Conservation (phyloP, 2,329 filamentous ascomycete species). For the Pseudomassariella vexata region DNA sequence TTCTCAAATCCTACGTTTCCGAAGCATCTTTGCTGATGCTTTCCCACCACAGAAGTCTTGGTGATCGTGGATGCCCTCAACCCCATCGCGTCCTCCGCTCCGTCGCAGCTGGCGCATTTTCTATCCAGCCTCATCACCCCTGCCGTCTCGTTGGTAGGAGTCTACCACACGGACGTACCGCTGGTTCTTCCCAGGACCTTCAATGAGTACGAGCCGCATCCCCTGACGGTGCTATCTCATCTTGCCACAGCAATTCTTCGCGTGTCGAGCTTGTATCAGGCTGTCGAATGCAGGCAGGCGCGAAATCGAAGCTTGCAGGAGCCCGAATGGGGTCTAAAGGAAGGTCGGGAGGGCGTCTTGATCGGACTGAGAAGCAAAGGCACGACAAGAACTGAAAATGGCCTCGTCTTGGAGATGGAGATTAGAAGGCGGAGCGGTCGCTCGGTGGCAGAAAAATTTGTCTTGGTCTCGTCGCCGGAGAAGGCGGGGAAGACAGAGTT, state of each 20-base stretch:
- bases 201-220: constrained; percentile 58
- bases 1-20: background rate
- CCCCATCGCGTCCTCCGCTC: constrained; percentile 48
- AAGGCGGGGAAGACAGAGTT: constrained; percentile 9
- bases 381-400: constrained; percentile 23
- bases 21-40: too few species aligned
- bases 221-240: constrained; percentile 69
- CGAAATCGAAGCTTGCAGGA: constrained; percentile 67
- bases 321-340: constrained; percentile 72
- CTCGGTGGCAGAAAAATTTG: constrained; percentile 64
- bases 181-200: constrained; percentile 36
- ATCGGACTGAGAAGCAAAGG: constrained; percentile 50
- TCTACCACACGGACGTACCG: constrained; percentile 80
- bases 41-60: constrained; percentile 52
- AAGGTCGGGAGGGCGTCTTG: constrained; percentile 73
- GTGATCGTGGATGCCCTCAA: constrained; percentile 79
- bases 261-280: constrained; percentile 67
- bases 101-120: constrained; percentile 58
- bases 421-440: constrained; percentile 78
- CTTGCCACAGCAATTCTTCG: constrained; percentile 84
- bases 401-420: constrained; percentile 77
- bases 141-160: constrained; percentile 64
- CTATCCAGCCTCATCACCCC: constrained; percentile 66
- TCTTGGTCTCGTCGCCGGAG: constrained; percentile 32
- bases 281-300: constrained; percentile 69